Evolutionary conservation across 2,329 filamentous ascomycete species (phyloP), one percentile per base, ranked within the genome.

Genomic region (Saccharata proteae): DNA sequence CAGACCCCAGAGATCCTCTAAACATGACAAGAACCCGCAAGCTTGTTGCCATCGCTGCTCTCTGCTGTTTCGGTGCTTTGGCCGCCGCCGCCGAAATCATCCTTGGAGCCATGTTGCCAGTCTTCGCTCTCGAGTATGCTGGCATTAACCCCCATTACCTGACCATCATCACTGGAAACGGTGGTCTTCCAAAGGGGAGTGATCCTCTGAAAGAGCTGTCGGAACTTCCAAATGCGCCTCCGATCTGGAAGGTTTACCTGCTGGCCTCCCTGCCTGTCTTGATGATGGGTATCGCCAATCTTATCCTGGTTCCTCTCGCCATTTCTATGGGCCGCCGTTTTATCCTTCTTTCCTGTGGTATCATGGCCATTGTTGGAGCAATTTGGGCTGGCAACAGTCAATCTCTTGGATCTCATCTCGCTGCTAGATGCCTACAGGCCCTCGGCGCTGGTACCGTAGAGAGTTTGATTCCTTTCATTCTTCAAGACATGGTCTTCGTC

Each of bases 361-460:
- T 49, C 2, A 26, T 48, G 16, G 47, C 47, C 24, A 43, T 46
- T 21, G 25, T 16, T 3, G 47, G 47, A 8, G 41, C 40, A 2
- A 21, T 51, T n/a, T 49, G 45, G 45, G 45, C 47, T 7, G 47
- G 45, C 14, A 37, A 32, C 28, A 48, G 45, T 30, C 26, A 36
- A 16, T 43, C 39, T 11, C 28, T 51, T 8, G 38, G 35, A 4
- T 42, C 38, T 6, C 47, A 51, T 29, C 34, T 51, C 6, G 46
- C 36, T 10, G 47, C 46, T 8, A 38, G 47, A 16, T 46, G 42
- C 24, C 24, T 51, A 4, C 47, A 51, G 26, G 47, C 40, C 7
- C 25, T 51, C 6, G 47, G 47, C 16, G 47, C 47, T 4, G 47
- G 47, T 26, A 48, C 47, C 6, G 45, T 51, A 1, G 47, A 51